A percentile compares a stretch with the other conserved stretches of the same genome.
These are phyloP conservation scores for Talaromyces proteolyticus DNA, from an alignment of 495 filamentous ascomycete genomes.

Conservation along the genomic window DNA sequence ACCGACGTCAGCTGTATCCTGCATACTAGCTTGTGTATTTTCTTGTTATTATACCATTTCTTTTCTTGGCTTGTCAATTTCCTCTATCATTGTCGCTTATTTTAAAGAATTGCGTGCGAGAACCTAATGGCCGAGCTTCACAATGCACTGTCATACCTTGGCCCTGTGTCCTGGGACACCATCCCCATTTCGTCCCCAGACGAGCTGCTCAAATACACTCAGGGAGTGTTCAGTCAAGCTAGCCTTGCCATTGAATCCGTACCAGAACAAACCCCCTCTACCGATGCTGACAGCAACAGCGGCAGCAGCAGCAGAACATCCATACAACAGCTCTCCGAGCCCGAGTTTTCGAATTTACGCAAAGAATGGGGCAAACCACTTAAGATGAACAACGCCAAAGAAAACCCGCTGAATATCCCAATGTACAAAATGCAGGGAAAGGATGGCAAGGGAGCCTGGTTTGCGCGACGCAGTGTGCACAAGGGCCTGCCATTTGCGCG, in stretches of 20 bases:
- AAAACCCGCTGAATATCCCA: slow-evolving; percentile 70
- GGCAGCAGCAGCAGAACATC: slow-evolving; percentile 8
- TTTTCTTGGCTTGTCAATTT: too few species aligned
- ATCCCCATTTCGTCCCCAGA: slow-evolving; percentile 47
- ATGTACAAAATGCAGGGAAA: slow-evolving; percentile 75
- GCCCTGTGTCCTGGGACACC: slow-evolving; percentile 60
- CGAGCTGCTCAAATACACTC: slow-evolving; percentile 44
- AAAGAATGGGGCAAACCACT: slow-evolving; percentile 83
- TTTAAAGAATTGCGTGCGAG: background rate
- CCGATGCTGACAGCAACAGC: slow-evolving; percentile 11
- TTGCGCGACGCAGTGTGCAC: slow-evolving; percentile 80
- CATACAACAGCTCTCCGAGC: slow-evolving; percentile 26
- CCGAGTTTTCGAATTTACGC: slow-evolving; percentile 52
- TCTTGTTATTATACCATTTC: too few species aligned
- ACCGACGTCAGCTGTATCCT: too few species aligned
- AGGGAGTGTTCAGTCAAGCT: slow-evolving; percentile 56
- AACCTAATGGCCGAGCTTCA: slow-evolving; percentile 57
- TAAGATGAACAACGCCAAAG: slow-evolving; percentile 55
- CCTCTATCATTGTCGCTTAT: too few species aligned
- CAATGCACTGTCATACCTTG: slow-evolving; percentile 68
- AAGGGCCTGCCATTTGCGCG: slow-evolving; percentile 65
- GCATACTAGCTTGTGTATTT: too few species aligned
- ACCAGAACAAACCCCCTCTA: slow-evolving; percentile 47
- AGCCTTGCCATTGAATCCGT: slow-evolving; percentile 73
- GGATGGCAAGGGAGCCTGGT: slow-evolving; percentile 86